Evolutionary conservation across 2,329 filamentous ascomycete genomes (phyloP).

Genomic region (Ceratocystis papillata): DNA sequence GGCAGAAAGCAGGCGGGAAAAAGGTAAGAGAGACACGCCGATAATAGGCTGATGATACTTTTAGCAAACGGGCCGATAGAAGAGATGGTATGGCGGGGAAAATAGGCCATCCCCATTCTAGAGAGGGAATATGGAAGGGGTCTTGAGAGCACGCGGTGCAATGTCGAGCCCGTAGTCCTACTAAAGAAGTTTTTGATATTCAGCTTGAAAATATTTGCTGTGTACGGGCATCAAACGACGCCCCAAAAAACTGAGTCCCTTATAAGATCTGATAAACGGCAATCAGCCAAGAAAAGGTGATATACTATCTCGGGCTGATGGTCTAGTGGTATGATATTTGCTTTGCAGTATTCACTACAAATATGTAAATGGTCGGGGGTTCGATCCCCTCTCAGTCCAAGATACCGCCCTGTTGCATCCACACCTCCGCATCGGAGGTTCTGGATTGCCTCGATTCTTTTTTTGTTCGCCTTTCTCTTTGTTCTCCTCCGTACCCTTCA

Average conservation of each 20-base stretch:
- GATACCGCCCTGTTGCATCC: background rate
- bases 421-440: background rate
- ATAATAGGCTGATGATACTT: background rate
- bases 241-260: background rate
- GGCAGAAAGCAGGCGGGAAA: background rate
- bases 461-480: background rate
- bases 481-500: background rate
- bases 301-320: slow-evolving; percentile 22
- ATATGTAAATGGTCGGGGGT: slow-evolving; percentile 25
- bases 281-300: background rate
- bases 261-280: background rate
- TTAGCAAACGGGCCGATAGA: slow-evolving; percentile 18
- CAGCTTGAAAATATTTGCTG: no score
- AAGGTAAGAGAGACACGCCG: no score
- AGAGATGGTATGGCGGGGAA: background rate
- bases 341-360: slow-evolving; percentile 25
- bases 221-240: no score
- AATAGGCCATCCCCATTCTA: background rate
- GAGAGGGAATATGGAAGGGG: background rate
- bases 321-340: slow-evolving; percentile 26
- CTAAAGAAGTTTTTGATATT: no score
- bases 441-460: background rate
- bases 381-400: slow-evolving; percentile 25
- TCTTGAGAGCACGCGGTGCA: background rate
- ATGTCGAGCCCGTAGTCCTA: background rate